Percentiles rank a stretch among this genome's conserved stretches.
These are phyloP conservation scores for Phytophthora pini DNA, from an alignment of 352 stramenopile genomes.

Conservation along the genomic window DNA sequence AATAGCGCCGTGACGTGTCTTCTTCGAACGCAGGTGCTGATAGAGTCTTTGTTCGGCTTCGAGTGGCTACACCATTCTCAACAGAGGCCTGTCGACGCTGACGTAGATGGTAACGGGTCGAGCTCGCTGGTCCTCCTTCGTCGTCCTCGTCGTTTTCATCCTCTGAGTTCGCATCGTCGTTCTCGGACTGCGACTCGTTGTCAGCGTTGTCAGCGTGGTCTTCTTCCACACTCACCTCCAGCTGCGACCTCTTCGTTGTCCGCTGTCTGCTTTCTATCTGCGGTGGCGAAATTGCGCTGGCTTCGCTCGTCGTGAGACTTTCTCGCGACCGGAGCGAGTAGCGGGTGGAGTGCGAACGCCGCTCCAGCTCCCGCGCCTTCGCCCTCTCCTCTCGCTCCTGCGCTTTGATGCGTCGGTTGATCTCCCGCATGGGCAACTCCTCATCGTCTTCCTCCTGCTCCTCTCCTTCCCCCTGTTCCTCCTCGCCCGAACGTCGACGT, in stretches of 20 bases:
- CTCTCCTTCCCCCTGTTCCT: conserved; percentile 38
- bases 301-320: conserved; percentile 35
- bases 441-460: conserved; percentile 43
- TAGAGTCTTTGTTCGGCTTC: conserved; percentile 28
- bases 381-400: conserved; percentile 47
- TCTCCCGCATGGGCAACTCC: conserved; percentile 60
- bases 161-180: conserved; percentile 39
- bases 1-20: conserved; percentile 54
- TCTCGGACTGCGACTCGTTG: conserved; percentile 41
- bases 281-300: conserved; percentile 23
- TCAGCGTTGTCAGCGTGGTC: conserved; percentile 32
- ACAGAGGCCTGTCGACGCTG: conserved; percentile 23
- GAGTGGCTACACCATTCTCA: conserved; percentile 30
- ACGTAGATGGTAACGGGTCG: conserved; percentile 54
- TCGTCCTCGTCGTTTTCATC: conserved; percentile 38
- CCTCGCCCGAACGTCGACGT: conserved; percentile 14
- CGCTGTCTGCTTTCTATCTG: conserved; percentile 3
- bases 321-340: conserved; percentile 71
- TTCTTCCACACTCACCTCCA: conserved; percentile 32
- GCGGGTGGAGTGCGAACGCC: conserved; percentile 39
- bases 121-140: conserved; percentile 37
- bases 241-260: conserved; percentile 34
- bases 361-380: conserved; percentile 34
- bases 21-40: conserved; percentile 26
- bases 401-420: conserved; percentile 57